Percentiles rank a stretch among this genome's conserved stretches.
phyloP scores from a whole-genome alignment of 2,329 filamentous ascomycete species.

The Mycosphaerella arachidis region DNA sequence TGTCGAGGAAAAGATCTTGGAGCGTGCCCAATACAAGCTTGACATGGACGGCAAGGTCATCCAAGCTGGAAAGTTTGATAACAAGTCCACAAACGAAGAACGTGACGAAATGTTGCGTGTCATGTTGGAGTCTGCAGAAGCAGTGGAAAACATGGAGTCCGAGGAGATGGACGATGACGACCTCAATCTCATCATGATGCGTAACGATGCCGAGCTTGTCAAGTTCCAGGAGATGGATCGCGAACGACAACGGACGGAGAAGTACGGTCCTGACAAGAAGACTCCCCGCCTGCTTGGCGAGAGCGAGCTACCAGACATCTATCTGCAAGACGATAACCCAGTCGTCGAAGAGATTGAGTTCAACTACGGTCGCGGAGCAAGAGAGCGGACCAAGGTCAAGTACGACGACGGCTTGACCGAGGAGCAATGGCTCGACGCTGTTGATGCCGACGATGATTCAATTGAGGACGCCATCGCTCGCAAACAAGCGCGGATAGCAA shows the following conservation, averaged over 20 bases:
- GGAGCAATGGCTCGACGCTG: conserved; percentile 97
- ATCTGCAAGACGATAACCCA: conserved; percentile 79
- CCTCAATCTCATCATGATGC: conserved; percentile 88
- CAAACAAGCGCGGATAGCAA: conserved; percentile 80
- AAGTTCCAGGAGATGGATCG: conserved; percentile 81
- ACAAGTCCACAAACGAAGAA: conserved; percentile 97
- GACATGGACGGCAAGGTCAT: conserved; percentile 99
- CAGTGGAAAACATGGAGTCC: conserved; percentile 68
- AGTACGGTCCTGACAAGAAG: conserved; percentile 68
- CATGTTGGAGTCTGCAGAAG: conserved; percentile 75
- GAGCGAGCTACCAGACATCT: conserved; percentile 87
- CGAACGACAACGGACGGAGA: conserved; percentile 60
- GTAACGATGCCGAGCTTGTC: conserved; percentile 71
- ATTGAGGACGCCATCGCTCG: conserved; percentile 89
- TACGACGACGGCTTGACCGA: conserved; percentile 98
- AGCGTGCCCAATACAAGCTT: conserved; percentile 93
- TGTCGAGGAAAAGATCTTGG: conserved; percentile 96
- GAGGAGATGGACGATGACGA: conserved; percentile 99
- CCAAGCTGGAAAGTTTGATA: conserved; percentile 97
- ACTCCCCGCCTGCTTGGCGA: conserved; percentile 80
- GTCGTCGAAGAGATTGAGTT: conserved; percentile 76
- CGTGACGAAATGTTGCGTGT: conserved; percentile 95
- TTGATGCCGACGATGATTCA: conserved; percentile 91
- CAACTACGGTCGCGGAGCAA: conserved; percentile 77
- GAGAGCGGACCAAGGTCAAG: conserved; percentile 88